These are phyloP conservation scores for Cryptosporidium ryanae DNA, from an alignment of 169 alveolate species.

Conservation along the genomic window DNA sequence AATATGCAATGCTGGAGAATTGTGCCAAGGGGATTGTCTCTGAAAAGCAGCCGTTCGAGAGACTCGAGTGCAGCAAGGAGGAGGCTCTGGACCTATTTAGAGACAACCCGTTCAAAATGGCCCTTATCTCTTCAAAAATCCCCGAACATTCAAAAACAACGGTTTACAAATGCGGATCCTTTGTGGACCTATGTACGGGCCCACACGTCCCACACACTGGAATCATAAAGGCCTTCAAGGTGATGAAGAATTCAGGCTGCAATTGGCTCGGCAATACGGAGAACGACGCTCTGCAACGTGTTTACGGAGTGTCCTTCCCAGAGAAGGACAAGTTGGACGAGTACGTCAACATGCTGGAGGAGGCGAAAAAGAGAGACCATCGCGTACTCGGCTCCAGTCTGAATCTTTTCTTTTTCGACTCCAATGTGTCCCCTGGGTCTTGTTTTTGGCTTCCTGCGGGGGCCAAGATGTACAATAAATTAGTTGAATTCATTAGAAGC, in stretches of 20 bases:
- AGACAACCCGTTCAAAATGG: conserved; percentile 97
- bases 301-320: conserved; percentile 99
- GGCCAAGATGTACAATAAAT: conserved; percentile 95
- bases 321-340: conserved; percentile 93
- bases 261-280: conserved; percentile 97
- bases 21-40: conserved; percentile 84
- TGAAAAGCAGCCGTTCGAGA: conserved; percentile 93
- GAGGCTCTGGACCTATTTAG: conserved; percentile 96
- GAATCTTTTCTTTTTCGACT: conserved; percentile 95
- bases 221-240: conserved; percentile 92
- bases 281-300: conserved; percentile 97
- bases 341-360: conserved; percentile 92
- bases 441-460: conserved; percentile 98
- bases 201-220: conserved; percentile 98
- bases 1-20: conserved; percentile 70
- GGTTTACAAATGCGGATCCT: conserved; percentile 96
- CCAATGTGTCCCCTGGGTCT: conserved; percentile 87
- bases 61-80: conserved; percentile 93
- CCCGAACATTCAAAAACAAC: conserved; percentile 95
- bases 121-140: conserved; percentile 94
- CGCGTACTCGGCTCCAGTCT: conserved; percentile 93
- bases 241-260: conserved; percentile 96
- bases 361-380: conserved; percentile 98
- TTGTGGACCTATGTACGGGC: conserved; percentile 99
- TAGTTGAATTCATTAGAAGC: conserved; percentile 93